phyloP scores from a whole-genome alignment of 805 yeast species.

The Ogataea thermomethanolica region DNA sequence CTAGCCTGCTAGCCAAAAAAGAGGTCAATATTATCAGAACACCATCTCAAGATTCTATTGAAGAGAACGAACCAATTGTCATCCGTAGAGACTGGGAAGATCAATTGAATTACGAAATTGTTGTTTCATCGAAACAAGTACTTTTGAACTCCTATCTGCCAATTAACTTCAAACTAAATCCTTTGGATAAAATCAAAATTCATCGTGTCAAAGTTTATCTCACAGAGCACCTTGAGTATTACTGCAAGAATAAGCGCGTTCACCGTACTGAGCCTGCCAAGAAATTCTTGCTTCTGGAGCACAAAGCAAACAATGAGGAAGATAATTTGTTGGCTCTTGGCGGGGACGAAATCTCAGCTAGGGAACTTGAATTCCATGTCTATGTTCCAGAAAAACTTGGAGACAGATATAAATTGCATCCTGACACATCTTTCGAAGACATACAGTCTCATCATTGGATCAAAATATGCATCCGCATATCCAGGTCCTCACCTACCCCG shows the following conservation, averaged over 20 bases:
- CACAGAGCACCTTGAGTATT: constrained; percentile 89
- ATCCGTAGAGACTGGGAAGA: constrained; percentile 93
- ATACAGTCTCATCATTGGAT: constrained; percentile 96
- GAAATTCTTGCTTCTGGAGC: constrained; percentile 77
- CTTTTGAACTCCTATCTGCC: constrained; percentile 83
- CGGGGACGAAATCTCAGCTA: constrained; percentile 55
- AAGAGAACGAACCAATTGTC: constrained; percentile 90
- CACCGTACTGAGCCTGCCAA: constrained; percentile 90
- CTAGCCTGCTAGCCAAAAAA: constrained; percentile 60
- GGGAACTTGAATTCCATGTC: constrained; percentile 84
- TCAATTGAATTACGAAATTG: constrained; percentile 82
- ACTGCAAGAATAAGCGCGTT: constrained; percentile 77
- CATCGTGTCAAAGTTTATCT: constrained; percentile 83
- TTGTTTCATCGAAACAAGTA: constrained; percentile 85
- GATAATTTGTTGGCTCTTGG: constrained; percentile 46
- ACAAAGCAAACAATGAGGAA: constrained; percentile 53
- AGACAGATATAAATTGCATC: constrained; percentile 60
- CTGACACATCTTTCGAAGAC: constrained; percentile 76
- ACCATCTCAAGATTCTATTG: constrained; percentile 73
- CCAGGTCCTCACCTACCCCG: constrained; percentile 55
- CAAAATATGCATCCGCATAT: constrained; percentile 78
- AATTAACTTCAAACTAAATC: constrained; percentile 76
- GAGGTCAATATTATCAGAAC: constrained; percentile 71
- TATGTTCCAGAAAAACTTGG: constrained; percentile 70
- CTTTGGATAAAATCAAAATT: constrained; percentile 79